Conservation (phyloP, 2,329 filamentous ascomycete species). For the Allantophomopsis cytisporea region DNA sequence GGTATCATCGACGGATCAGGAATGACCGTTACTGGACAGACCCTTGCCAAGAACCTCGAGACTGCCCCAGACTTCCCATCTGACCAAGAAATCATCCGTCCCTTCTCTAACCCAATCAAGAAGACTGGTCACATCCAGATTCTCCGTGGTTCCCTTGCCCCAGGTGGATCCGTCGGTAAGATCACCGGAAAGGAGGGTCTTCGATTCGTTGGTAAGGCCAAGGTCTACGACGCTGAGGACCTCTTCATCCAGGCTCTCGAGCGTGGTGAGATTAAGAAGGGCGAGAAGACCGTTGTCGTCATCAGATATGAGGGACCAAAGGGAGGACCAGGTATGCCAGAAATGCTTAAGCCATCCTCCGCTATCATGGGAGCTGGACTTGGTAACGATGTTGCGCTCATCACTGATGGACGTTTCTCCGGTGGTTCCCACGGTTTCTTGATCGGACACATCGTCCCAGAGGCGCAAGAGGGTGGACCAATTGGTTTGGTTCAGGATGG, state of each 20-base stretch:
- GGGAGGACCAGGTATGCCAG: conserved; percentile 60
- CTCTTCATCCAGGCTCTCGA: conserved; percentile 56
- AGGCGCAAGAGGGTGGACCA: conserved; percentile 45
- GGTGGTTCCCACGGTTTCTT: conserved; percentile 47
- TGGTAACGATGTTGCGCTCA: conserved; percentile 54
- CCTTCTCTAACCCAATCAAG: conserved; percentile 57
- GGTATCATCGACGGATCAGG: conserved; percentile 43
- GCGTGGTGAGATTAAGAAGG: conserved; percentile 55
- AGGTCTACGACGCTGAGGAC: conserved; percentile 58
- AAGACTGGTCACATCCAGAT: conserved; percentile 61
- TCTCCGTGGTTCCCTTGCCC: conserved; percentile 53
- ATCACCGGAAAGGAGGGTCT: conserved; percentile 67
- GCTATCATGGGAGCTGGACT: conserved; percentile 64
- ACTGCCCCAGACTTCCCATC: conserved; percentile 48
- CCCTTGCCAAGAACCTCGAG: conserved; percentile 42
- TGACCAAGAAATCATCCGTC: conserved; percentile 58
- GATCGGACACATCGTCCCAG: conserved; percentile 48
- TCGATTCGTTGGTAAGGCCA: conserved; percentile 53
- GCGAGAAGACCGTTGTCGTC: conserved; percentile 64
- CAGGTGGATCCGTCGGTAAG: conserved; percentile 59
- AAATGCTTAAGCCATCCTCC: conserved; percentile 61
- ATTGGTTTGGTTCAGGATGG: conserved; percentile 44
- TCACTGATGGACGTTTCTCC: conserved; percentile 55
- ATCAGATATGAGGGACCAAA: conserved; percentile 65
- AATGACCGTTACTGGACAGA: conserved; percentile 46